Percentiles rank a stretch among this genome's conserved stretches.
Evolutionary conservation across 1,284 basidiomycete genomes (phyloP).

Genomic region (Austroboletus rostrupii): DNA sequence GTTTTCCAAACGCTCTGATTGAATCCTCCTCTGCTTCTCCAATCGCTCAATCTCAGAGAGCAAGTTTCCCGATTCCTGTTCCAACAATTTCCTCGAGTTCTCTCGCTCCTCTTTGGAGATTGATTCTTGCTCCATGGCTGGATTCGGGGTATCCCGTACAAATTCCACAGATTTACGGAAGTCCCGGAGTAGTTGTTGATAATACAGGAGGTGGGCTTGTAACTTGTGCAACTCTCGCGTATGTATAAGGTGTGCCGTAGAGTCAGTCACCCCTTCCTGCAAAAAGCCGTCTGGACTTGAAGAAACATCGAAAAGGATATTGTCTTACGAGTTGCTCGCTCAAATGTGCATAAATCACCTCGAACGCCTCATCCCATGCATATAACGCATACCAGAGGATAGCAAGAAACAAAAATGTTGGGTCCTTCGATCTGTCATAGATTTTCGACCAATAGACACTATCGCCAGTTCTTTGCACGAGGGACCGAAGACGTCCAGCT

Average conservation of each 20-base stretch:
- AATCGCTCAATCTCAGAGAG: constrained; percentile 44
- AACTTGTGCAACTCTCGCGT: constrained; percentile 51
- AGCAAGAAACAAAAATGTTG: constrained; percentile 49
- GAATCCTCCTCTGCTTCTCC: constrained; percentile 39
- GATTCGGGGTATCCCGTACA: constrained; percentile 43
- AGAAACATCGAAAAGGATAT: not conserved
- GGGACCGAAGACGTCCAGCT: constrained; percentile 32
- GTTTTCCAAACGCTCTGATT: constrained; percentile 46
- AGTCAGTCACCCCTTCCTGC: constrained; percentile 40
- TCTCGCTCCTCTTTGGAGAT: constrained; percentile 15
- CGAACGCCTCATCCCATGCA: constrained; percentile 55
- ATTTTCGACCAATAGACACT: constrained; percentile 56
- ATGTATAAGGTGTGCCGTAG: constrained; percentile 31
- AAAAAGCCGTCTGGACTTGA: not conserved
- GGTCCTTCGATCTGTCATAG: constrained; percentile 43
- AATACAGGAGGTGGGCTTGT: constrained; percentile 52
- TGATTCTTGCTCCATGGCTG: constrained; percentile 32
- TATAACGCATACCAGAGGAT: constrained; percentile 57
- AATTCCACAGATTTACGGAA: constrained; percentile 51
- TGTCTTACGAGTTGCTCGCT: constrained; percentile 37
- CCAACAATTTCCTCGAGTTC: constrained; percentile 29
- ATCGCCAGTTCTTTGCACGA: constrained; percentile 34
- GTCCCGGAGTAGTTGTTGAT: constrained; percentile 48
- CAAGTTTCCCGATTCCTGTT: constrained; percentile 41
- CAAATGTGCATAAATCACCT: constrained; percentile 46